Evolutionary conservation across 805 yeast species (phyloP).

Genomic region (Vanderwaltozyma tropicalis): DNA sequence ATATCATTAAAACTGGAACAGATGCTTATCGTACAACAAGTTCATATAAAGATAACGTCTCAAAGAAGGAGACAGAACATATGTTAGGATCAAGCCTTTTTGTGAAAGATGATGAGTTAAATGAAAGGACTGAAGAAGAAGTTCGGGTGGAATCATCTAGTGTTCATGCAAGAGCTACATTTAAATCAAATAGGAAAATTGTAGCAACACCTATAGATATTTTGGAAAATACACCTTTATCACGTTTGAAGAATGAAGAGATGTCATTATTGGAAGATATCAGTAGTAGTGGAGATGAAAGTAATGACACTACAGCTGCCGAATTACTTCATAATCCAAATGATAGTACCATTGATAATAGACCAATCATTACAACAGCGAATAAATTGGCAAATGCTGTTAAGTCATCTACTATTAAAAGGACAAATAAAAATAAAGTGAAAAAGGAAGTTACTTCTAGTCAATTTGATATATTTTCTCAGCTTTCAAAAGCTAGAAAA

Average conservation of each 20-base stretch:
- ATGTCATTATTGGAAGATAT: neutral
- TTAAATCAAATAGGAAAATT: conserved; percentile 7
- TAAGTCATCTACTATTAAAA: conserved; percentile 4
- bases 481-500: conserved; percentile 23
- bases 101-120: neutral
- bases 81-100: too few relatives aligned
- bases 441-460: conserved; percentile 14
- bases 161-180: neutral
- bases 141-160: neutral
- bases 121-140: neutral
- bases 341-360: conserved; percentile 18
- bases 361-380: conserved; percentile 26
- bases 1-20: neutral
- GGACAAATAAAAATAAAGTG: conserved; percentile 4
- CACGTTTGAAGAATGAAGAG: neutral
- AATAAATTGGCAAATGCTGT: conserved; percentile 22
- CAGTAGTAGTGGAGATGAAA: neutral
- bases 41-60: neutral
- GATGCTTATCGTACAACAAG: too few relatives aligned
- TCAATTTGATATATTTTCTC: conserved; percentile 25
- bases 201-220: conserved; percentile 12
- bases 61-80: neutral
- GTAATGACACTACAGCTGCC: conserved; percentile 23
- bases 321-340: conserved; percentile 26
- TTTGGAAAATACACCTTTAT: conserved; percentile 3